Evolutionary conservation across 768 basidiomycete genomes (phyloP).

Genomic region (Thelephora aurantiotincta): DNA sequence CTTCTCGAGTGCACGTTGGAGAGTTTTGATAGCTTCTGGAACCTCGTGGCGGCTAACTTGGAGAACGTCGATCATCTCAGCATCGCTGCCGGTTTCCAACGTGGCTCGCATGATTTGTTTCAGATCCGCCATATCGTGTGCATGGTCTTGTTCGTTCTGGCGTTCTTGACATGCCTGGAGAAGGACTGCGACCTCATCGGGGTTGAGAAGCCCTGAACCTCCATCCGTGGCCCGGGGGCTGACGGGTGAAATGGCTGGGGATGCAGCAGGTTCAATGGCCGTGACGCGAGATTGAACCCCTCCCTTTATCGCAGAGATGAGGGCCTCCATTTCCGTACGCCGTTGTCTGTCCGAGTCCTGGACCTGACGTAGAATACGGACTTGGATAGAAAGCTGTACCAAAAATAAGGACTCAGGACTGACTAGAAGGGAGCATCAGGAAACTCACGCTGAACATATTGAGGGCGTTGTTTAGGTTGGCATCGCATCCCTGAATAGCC

Average conservation of each 20-base stretch:
- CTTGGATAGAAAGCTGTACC: conserved; percentile 32
- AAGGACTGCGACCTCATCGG: conserved; percentile 5
- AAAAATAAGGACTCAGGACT: not conserved
- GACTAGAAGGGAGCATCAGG: not conserved
- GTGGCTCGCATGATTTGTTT: conserved; percentile 44
- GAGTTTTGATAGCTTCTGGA: conserved; percentile 65
- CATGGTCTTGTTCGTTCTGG: conserved; percentile 34
- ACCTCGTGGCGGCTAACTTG: conserved; percentile 54
- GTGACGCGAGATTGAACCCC: not conserved
- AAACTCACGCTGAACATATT: conserved; percentile 37
- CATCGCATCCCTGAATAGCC: conserved; percentile 37
- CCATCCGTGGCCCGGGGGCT: not conserved
- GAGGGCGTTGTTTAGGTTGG: conserved; percentile 38
- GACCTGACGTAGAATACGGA: conserved; percentile 39
- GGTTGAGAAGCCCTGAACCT: not conserved
- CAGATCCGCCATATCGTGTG: conserved; percentile 39
- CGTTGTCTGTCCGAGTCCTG: conserved; percentile 24
- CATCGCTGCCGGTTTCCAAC: conserved; percentile 43
- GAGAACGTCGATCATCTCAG: conserved; percentile 45
- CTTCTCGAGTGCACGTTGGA: conserved; percentile 51
- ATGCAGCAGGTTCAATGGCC: not conserved
- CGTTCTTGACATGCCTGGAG: conserved; percentile 15
- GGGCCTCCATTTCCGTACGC: conserved; percentile 20
- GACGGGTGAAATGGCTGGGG: not conserved
- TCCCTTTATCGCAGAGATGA: conserved; percentile 11